Base-by-base conservation (phyloP, 1,139 yeast genomes). In the Kurtzmaniella quercitrusa region DNA sequence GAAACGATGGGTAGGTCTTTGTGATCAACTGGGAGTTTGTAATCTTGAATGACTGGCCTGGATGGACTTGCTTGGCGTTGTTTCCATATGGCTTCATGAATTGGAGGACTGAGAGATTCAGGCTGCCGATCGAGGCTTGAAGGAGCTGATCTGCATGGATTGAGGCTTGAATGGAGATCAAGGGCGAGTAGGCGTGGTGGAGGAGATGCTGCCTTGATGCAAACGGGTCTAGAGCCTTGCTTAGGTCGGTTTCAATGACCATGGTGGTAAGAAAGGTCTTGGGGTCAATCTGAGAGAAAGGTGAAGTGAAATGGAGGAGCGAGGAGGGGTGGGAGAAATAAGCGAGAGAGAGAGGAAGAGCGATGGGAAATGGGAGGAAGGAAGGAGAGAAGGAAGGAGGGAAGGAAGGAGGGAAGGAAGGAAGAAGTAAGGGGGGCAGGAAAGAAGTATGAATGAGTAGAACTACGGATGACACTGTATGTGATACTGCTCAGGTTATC, bases 131-230 rank as follows among this genome's bases (percentile, higher is more conserved):
- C 6, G 68, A 63, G 8, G 63, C 59, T 48, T 66, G 71, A 27
- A 81, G 66, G 11, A 76, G 53, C 14, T 60, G 54, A 45, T 81
- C 83, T 3, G 81, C 79, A 48, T 70, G 73, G 34, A 58, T 68
- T 0, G 87, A 73, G 4, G 82, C 68, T 21, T 73, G 73, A 8
- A 82, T 70, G 1, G 85, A 71, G 15, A 83, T 67, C 38, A 74
- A 64, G 14, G 91, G 91, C 23, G 82, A 74, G 48, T 75, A 76
- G 11, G 82, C 71, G 48, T 73, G 77, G 48, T 70, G 75, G 44
- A 73, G 64, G 34, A 73, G 56, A 48, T 68, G 68, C 57, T 73
- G 78, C 46, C 77, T 62, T 15, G 73, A 61, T 10, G 59, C 57
- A 48, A 66, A 68, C 31, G 77, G 75, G 51, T 70, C 76, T 42